A percentile compares a stretch with the other conserved stretches of the same genome.
Conservation (phyloP, 2,329 filamentous ascomycete species). For the Xylariaceae sp. region DNA sequence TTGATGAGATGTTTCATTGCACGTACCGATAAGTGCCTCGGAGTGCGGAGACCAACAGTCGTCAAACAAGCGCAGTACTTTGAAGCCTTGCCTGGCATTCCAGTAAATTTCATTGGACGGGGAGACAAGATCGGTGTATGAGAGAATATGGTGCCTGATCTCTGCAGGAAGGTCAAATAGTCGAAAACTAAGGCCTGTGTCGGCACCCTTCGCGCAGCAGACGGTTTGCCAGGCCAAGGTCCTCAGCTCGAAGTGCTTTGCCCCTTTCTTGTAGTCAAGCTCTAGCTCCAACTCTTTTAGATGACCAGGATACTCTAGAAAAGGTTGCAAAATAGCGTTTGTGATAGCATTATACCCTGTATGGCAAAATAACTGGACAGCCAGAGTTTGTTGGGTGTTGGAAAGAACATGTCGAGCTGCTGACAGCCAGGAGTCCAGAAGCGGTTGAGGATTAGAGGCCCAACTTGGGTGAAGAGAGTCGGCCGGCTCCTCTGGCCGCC, state of each 20-base stretch:
- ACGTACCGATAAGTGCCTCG: too few species aligned
- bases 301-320: not conserved
- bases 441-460: not conserved
- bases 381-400: not conserved
- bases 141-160: conserved; percentile 6
- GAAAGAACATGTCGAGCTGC: not conserved
- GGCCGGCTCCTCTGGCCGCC: not conserved
- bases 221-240: not conserved
- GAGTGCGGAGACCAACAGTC: too few species aligned
- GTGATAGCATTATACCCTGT: not conserved
- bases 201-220: not conserved
- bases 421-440: not conserved
- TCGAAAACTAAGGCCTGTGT: not conserved
- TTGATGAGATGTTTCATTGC: not conserved
- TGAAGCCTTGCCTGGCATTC: conserved; percentile 6
- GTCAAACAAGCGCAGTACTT: not conserved
- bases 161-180: conserved; percentile 7
- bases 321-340: not conserved
- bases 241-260: not conserved
- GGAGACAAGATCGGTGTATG: conserved; percentile 7
- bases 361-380: not conserved
- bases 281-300: not conserved
- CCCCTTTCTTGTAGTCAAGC: not conserved
- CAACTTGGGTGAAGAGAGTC: not conserved
- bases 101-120: conserved; percentile 4